Base-by-base conservation (phyloP, 2,329 filamentous ascomycete species). In the Epichloe sp. region DNA sequence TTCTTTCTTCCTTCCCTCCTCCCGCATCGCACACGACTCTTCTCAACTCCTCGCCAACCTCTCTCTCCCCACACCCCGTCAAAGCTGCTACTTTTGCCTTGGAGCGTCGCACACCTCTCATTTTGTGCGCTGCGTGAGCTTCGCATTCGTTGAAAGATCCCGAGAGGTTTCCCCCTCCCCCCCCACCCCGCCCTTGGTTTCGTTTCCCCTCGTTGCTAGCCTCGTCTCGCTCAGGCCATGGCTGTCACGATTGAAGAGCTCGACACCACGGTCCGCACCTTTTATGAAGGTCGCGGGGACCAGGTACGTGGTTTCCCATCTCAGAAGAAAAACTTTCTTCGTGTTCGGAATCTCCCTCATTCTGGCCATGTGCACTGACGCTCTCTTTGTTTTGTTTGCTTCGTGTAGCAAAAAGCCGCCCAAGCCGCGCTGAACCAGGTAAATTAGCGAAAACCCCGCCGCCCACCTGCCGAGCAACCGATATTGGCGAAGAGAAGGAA, bases 341-440 rank as follows among this genome's bases (percentile, higher is more conserved):
- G 8, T 21, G 15, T 3, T 19, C 36, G 3, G n/a, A 21, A 42
- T 23, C 15, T 11, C n/a, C 19, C 23, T 50, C 38, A 19, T 10
- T 26, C 17, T 31, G 40, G 21, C 43, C 31, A 37, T 15, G 38
- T 47, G 55, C 62, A 59, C 69, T 73, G 60, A 74, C 68, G 55
- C 60, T 59, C 59, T 35, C 40, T 23, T 59, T 65, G 59, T 69
- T 63, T 63, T 59, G 60, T 58, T 57, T 40, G 44, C 44, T 15
- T 58, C 51, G 21, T 67, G 62, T 68, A 95, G 89, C 89, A 95
- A 90, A 95, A 95, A 78, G 82, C 87, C 77, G 91, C 91, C 65
- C 88, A 96, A 70, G 85, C 88, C 65, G 84, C 88, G 54, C 74
- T 97, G 66, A 96, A 95, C 72, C 88, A 95, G 80, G 88, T 91